Base-by-base conservation (phyloP, 345 rosid genomes). In the Alliaria petiolata region DNA sequence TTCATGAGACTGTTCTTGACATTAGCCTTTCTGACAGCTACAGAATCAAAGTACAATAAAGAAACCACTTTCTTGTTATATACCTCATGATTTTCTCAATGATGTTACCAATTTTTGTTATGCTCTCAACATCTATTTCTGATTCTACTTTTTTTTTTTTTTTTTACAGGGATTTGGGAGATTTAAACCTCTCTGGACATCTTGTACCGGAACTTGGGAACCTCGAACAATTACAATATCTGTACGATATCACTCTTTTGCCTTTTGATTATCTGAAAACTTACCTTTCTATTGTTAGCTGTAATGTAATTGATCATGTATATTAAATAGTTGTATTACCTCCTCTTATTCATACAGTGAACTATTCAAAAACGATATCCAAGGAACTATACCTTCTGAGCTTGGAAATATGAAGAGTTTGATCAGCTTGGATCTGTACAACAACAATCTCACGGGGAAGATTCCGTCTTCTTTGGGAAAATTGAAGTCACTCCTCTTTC, bases 391-490 rank as follows among this genome's bases (percentile, higher is more conserved):
- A 69, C 96, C 98, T 43, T 12, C 68, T 22, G 92, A 88, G 80
- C 86, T 87, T 36, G 92, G 95, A 55, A 88, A 83, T 80, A 76
- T 93, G 78, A 93, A 83, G 87, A 84, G 63, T 60, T 86, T 92
- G 22, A 81, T 90, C 70, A 90, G 97, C 83, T 77, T 89, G 88
- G 98, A 93, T 80, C 77, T 93, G 35, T 93, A 89, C 76, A 86
- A 78, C 80, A 93, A 93, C 90, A 88, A 89, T 74, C 85, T 90
- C 71, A 78, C 90, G 0, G 98, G 98, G 66, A 58, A 65, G 40
- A 80, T 90, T 66, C 97, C 96, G 19, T 71, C 79, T 43, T 83
- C 93, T 17, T 53, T 93, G 47, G 96, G 86, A 72, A 86, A 89
- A 62, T 65, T 90, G 81, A 87, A 87, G 76, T 88, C 96, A 60